Evolutionary conservation across 2,329 filamentous ascomycete species (phyloP).

Genomic region (Epichloe coenophiala): DNA sequence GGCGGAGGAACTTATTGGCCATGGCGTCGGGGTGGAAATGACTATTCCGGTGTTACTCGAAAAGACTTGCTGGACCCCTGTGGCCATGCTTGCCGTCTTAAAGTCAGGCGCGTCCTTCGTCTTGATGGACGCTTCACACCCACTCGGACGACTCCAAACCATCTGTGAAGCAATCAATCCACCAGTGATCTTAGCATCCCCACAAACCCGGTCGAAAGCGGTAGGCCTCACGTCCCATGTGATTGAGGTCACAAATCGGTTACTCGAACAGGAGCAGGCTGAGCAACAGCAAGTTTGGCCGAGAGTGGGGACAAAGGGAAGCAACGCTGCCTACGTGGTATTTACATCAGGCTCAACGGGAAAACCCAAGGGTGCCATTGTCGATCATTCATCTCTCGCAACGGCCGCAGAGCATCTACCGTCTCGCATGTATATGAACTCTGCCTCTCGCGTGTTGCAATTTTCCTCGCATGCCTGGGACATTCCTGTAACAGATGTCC

Average conservation of each 20-base stretch:
- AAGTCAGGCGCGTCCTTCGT: constrained; percentile 12
- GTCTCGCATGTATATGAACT: neutral
- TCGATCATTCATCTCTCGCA: constrained; percentile 8
- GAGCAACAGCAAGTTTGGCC: neutral
- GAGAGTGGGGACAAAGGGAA: neutral
- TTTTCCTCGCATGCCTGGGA: constrained; percentile 6
- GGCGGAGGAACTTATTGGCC: neutral
- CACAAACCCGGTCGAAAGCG: neutral
- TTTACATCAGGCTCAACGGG: constrained; percentile 12
- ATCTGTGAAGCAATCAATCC: neutral
- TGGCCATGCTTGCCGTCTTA: constrained; percentile 14
- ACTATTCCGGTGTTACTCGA: constrained; percentile 9
- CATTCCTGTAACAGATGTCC: constrained; percentile 2
- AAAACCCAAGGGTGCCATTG: constrained; percentile 11
- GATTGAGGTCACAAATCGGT: neutral
- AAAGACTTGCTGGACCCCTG: constrained; percentile 11
- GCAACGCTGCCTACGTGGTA: constrained; percentile 8
- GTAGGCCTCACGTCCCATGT: neutral
- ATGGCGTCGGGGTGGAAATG: neutral
- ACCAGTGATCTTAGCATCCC: neutral
- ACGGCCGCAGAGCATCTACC: neutral
- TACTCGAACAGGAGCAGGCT: neutral
- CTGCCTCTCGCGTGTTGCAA: constrained; percentile 2
- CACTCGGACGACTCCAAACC: neutral
- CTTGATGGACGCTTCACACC: neutral